Percentiles rank a stretch among this genome's conserved stretches.
Evolutionary conservation across 73 alveolate species (phyloP).

Genomic region (Paramecium sexaurelia): DNA sequence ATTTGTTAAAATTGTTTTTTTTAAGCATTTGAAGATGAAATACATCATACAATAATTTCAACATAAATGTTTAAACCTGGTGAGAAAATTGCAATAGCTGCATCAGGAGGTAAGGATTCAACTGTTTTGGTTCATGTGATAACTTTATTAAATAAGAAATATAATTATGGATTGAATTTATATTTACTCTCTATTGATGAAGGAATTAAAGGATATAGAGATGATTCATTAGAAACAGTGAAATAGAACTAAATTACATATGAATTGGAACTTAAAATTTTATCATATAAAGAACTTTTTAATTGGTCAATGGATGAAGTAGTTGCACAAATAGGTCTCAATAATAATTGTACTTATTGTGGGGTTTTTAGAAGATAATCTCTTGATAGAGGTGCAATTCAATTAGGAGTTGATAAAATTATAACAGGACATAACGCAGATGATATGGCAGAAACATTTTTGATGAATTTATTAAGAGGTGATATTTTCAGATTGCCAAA

Average conservation of each 20-base stretch:
- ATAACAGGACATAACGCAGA: constrained; percentile 99
- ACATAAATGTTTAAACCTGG: constrained; percentile 86
- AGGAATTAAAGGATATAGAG: constrained; percentile 97
- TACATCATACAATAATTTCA: constrained; percentile 89
- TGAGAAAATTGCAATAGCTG: constrained; percentile 91
- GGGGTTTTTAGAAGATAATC: constrained; percentile 98
- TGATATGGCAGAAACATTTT: constrained; percentile 98
- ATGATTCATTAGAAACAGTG: constrained; percentile 95
- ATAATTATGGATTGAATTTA: constrained; percentile 92
- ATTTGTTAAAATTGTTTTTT: constrained; percentile 92
- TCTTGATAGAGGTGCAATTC: constrained; percentile 93
- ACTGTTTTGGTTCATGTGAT: constrained; percentile 97
- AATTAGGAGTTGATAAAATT: constrained; percentile 88
- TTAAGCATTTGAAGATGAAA: constrained; percentile 94
- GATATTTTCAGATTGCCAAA: constrained; percentile 93
- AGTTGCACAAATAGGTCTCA: constrained; percentile 85
- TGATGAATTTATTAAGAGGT: constrained; percentile 95
- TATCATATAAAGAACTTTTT: constrained; percentile 89
- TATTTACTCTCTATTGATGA: constrained; percentile 93
- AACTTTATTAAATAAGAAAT: constrained; percentile 85
- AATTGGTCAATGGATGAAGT: constrained; percentile 98
- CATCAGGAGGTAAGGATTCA: constrained; percentile 97
- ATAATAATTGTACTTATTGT: constrained; percentile 94
- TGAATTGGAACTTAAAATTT: constrained; percentile 85
- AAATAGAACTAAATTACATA: constrained; percentile 85